Evolutionary conservation across 2,329 filamentous ascomycete species (phyloP).

Genomic region (Beauveria sp.): DNA sequence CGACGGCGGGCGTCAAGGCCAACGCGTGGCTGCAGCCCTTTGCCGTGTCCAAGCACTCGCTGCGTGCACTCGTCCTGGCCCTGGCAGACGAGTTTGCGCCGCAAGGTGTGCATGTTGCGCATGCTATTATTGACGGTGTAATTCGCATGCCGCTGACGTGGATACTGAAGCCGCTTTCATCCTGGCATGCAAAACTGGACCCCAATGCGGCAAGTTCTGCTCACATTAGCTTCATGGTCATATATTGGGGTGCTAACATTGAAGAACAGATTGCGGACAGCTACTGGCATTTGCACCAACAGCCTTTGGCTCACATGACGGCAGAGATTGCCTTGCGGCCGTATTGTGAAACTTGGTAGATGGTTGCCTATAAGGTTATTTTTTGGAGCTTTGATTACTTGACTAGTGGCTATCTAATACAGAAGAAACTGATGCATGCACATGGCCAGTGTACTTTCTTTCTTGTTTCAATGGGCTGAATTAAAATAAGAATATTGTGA

Average conservation of each 20-base stretch:
- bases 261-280: conserved; percentile 7
- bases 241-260: neutral
- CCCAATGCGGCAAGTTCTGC: conserved; percentile 3
- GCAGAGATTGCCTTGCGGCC: conserved; percentile 5
- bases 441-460: too few species aligned
- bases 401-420: neutral
- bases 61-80: neutral
- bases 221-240: neutral
- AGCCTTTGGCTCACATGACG: neutral
- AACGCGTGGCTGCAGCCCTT: conserved; percentile 12
- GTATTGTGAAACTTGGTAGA: conserved; percentile 7
- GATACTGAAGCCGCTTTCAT: conserved; percentile 10
- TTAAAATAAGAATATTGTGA: too few species aligned
- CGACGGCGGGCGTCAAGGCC: conserved; percentile 10
- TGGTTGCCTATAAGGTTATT: neutral
- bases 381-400: too few species aligned
- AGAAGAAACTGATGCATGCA: neutral
- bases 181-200: conserved; percentile 11
- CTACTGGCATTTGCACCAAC: conserved; percentile 11
- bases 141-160: conserved; percentile 12
- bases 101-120: conserved; percentile 11
- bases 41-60: conserved; percentile 6
- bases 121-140: conserved; percentile 11
- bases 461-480: too few species aligned
- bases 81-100: conserved; percentile 9